Percentiles rank a stretch among this genome's conserved stretches.
Conservation (phyloP, 2,329 filamentous ascomycete genomes). For the Amphichorda felina region DNA sequence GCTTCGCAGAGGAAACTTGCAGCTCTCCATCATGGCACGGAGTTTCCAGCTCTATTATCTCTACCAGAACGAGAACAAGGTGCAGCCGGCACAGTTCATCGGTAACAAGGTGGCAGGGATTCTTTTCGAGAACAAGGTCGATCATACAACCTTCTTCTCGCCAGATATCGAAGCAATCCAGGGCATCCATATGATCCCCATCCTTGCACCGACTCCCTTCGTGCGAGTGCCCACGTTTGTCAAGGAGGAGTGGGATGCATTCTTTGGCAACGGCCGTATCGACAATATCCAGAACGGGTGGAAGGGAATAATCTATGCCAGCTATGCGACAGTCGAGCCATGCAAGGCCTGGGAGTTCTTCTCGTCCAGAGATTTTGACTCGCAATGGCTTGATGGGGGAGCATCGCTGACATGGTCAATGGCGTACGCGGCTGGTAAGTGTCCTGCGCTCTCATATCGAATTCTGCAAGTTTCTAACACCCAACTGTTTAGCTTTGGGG, state of each 20-base stretch:
- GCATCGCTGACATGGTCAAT: conserved; percentile 79
- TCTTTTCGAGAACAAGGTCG: conserved; percentile 89
- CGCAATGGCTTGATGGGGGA: conserved; percentile 66
- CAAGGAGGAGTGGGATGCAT: conserved; percentile 67
- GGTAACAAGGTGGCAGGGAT: conserved; percentile 63
- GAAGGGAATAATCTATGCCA: conserved; percentile 76
- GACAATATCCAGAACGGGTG: conserved; percentile 62
- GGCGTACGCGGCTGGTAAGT: conserved; percentile 29
- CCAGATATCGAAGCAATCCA: conserved; percentile 57
- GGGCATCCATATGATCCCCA: conserved; percentile 75
- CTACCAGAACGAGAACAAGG: conserved; percentile 55
- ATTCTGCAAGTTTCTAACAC: no score
- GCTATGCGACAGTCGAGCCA: conserved; percentile 68
- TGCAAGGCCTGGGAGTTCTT: conserved; percentile 65
- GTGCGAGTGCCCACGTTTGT: conserved; percentile 61
- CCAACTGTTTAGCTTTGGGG: background rate
- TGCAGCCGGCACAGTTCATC: conserved; percentile 65
- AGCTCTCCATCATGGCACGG: conserved; percentile 67
- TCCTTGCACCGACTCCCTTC: conserved; percentile 56
- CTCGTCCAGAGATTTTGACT: conserved; percentile 47
- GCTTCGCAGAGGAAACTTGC: conserved; percentile 54
- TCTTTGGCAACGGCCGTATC: conserved; percentile 58
- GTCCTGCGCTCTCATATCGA: background rate
- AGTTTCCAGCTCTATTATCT: conserved; percentile 74
- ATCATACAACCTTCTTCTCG: conserved; percentile 88